Conservation (phyloP, 1,284 basidiomycete genomes). For the Puccinia coronata region DNA sequence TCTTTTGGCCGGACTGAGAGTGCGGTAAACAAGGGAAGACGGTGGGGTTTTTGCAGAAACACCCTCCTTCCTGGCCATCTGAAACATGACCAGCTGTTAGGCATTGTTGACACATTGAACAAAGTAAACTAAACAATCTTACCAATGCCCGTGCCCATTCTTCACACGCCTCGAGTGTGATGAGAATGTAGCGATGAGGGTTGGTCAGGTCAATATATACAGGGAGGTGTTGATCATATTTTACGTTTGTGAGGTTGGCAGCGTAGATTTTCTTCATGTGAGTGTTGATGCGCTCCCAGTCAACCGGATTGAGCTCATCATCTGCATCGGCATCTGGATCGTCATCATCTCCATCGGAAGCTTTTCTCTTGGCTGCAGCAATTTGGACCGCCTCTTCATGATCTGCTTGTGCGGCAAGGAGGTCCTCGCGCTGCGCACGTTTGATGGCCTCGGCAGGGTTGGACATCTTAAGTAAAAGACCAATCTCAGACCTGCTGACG, state of each 20-base stretch:
- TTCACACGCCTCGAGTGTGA: not conserved
- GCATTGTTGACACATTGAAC: not conserved
- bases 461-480: not conserved
- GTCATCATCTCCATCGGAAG: not conserved
- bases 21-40: too few species aligned
- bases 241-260: not conserved
- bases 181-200: not conserved
- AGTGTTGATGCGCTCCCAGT: not conserved
- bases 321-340: not conserved
- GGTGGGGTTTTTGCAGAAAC: too few species aligned
- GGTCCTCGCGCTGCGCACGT: not conserved
- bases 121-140: not conserved
- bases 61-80: too few species aligned
- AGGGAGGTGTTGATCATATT: slow-evolving; percentile 1
- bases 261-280: not conserved
- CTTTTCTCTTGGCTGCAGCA: not conserved
- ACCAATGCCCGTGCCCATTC: not conserved
- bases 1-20: too few species aligned
- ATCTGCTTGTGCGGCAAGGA: not conserved
- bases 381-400: not conserved
- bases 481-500: not conserved
- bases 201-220: not conserved
- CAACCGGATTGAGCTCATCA: not conserved
- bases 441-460: not conserved
- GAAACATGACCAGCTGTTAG: too few species aligned